A percentile compares a stretch with the other conserved stretches of the same genome.
phyloP scores from a whole-genome alignment of 176 grass and related monocot species.

The Lolium perenne region DNA sequence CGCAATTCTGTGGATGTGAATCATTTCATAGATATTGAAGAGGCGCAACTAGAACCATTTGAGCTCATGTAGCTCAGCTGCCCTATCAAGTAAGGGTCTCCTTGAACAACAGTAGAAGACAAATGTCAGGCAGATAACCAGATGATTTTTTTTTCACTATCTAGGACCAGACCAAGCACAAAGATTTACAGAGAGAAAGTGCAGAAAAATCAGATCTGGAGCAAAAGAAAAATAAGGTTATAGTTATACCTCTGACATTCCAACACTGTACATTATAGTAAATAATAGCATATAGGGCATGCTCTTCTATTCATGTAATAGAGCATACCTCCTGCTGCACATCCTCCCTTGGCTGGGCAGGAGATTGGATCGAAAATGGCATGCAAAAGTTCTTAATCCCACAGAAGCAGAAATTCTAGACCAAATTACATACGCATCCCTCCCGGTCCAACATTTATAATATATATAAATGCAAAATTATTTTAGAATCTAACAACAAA shows the following conservation, averaged over 20 bases:
- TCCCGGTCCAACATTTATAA: conserved; percentile 42
- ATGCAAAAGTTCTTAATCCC: background rate
- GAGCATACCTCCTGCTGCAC: conserved; percentile 28
- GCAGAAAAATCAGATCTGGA: too few relatives aligned
- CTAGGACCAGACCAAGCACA: too few relatives aligned
- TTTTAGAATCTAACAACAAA: conserved; percentile 50
- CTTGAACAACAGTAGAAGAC: too few relatives aligned
- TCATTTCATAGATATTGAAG: too few relatives aligned
- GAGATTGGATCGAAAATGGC: conserved; percentile 1
- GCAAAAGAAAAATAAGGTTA: too few relatives aligned
- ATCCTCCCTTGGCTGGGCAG: background rate
- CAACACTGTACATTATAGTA: background rate
- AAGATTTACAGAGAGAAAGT: too few relatives aligned
- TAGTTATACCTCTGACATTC: background rate
- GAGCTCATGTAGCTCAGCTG: too few relatives aligned
- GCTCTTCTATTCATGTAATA: background rate
- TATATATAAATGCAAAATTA: conserved; percentile 56
- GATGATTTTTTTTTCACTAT: too few relatives aligned
- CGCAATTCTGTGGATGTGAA: too few relatives aligned
- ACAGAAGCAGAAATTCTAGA: conserved; percentile 13
- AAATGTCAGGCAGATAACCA: too few relatives aligned
- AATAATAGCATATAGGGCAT: background rate
- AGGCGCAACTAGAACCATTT: too few relatives aligned
- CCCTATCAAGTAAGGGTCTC: too few relatives aligned
- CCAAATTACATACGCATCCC: conserved; percentile 36